Evolutionary conservation across 495 filamentous ascomycete species (phyloP).

Genomic region (Ramalina intermedia): DNA sequence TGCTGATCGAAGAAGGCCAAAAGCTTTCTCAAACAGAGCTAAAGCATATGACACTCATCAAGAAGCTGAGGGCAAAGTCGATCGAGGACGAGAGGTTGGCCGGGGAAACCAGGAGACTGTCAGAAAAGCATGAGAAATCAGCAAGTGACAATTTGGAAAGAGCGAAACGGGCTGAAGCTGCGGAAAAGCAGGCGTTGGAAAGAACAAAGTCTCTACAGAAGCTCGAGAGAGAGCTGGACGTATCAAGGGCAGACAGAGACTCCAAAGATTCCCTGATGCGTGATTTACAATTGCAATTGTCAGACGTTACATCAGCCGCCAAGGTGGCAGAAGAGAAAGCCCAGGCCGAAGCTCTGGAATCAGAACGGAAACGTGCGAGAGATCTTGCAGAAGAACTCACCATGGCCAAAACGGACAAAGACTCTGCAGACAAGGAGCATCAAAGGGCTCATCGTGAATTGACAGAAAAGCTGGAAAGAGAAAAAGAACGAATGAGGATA

Average conservation of each 20-base stretch:
- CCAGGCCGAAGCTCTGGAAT: conserved; percentile 53
- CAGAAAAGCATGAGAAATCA: conserved; percentile 55
- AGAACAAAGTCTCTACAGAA: conserved; percentile 49
- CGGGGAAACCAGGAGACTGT: conserved; percentile 40
- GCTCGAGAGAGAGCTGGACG: conserved; percentile 56
- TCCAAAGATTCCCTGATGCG: conserved; percentile 49
- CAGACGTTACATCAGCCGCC: conserved; percentile 49
- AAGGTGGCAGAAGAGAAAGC: conserved; percentile 53
- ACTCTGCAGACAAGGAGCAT: conserved; percentile 51
- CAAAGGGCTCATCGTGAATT: conserved; percentile 55
- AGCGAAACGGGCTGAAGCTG: conserved; percentile 47
- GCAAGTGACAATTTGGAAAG: conserved; percentile 40
- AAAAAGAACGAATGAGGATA: conserved; percentile 53
- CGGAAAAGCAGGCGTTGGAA: conserved; percentile 52
- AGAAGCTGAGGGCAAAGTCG: conserved; percentile 55
- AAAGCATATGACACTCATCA: conserved; percentile 66
- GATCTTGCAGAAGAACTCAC: conserved; percentile 64
- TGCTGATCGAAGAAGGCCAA: conserved; percentile 85
- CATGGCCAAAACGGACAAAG: conserved; percentile 60
- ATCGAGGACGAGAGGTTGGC: conserved; percentile 50
- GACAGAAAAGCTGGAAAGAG: conserved; percentile 56
- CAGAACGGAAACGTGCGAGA: conserved; percentile 46
- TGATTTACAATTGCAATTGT: conserved; percentile 56
- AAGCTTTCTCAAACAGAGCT: conserved; percentile 75
- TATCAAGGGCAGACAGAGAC: conserved; percentile 48